These are phyloP conservation scores for Penicillium brasilianum DNA, from an alignment of 2,329 filamentous ascomycete species.

Conservation along the genomic window DNA sequence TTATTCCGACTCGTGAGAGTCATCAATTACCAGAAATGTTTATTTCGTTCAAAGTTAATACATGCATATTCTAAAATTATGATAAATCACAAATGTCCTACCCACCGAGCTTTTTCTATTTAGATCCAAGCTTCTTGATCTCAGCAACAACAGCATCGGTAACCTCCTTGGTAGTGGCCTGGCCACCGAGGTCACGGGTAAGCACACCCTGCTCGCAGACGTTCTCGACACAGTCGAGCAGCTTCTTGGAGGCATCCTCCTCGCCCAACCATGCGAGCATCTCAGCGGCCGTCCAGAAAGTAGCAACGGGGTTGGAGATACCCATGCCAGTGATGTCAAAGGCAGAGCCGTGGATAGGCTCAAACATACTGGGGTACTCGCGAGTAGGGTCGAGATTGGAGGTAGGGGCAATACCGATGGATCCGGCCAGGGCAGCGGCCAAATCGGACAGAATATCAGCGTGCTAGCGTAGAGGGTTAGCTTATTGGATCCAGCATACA, in stretches of 20 bases:
- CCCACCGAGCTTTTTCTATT: neutral
- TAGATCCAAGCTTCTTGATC: conserved; percentile 51
- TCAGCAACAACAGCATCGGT: conserved; percentile 62
- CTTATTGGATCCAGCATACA: neutral
- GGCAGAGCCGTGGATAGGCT: conserved; percentile 67
- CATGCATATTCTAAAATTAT: neutral
- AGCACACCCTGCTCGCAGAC: conserved; percentile 61
- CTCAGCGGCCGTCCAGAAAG: conserved; percentile 73
- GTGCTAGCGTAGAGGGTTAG: conserved; percentile 42
- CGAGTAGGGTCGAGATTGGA: conserved; percentile 70
- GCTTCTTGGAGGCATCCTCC: conserved; percentile 59
- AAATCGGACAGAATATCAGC: conserved; percentile 74
- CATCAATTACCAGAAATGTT: neutral
- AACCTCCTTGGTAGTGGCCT: conserved; percentile 61
- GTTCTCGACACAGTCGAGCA: conserved; percentile 66
- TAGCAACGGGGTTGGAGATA: conserved; percentile 65
- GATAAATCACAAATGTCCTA: neutral
- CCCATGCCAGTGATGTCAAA: conserved; percentile 69
- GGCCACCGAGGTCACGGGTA: conserved; percentile 66
- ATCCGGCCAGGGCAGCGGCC: conserved; percentile 71
- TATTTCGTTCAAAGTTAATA: neutral
- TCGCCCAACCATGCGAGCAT: conserved; percentile 70
- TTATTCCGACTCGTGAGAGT: neutral
- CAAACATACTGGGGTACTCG: conserved; percentile 65
- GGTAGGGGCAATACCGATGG: conserved; percentile 74